Evolutionary conservation across 2,329 filamentous ascomycete species (phyloP).

Genomic region (Curvularia sp.): DNA sequence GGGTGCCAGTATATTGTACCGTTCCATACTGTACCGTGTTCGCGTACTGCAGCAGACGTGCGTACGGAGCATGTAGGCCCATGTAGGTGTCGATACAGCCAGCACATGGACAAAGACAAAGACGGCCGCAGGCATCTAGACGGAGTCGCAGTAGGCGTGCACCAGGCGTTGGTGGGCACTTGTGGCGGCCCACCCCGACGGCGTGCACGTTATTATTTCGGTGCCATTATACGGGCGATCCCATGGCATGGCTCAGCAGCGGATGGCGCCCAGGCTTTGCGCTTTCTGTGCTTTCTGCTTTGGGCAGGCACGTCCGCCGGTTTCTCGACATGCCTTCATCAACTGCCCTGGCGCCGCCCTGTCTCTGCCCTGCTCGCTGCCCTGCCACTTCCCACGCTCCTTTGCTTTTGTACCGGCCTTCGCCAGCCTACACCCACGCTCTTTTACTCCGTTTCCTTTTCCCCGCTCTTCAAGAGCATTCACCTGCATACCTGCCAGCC

Average conservation of each 20-base stretch:
- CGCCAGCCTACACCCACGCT: constrained; percentile 18
- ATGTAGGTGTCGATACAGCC: too few relatives aligned
- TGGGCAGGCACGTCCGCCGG: constrained; percentile 19
- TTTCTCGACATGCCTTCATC: constrained; percentile 16
- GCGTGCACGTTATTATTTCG: constrained; percentile 25
- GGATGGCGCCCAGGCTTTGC: constrained; percentile 18
- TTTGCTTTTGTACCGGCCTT: constrained; percentile 17
- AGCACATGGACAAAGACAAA: too few relatives aligned
- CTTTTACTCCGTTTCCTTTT: constrained; percentile 26
- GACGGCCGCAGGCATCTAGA: too few relatives aligned
- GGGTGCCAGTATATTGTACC: not conserved
- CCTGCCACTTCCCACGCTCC: constrained; percentile 4
- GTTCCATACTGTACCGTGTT: not conserved
- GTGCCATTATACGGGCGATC: constrained; percentile 22
- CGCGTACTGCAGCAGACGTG: too few relatives aligned
- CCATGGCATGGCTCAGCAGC: constrained; percentile 8
- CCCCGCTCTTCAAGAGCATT: constrained; percentile 10
- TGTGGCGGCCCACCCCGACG: not conserved
- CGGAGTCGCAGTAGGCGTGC: not conserved
- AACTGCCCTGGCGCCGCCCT: constrained; percentile 6
- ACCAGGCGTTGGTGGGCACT: not conserved
- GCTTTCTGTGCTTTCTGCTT: constrained; percentile 22
- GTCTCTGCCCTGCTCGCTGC: not conserved
- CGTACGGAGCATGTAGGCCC: too few relatives aligned
- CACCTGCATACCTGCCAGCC: constrained; percentile 26